These are phyloP conservation scores for Colletotrichum sp. DNA, from an alignment of 2,329 filamentous ascomycete genomes.

Conservation along the genomic window DNA sequence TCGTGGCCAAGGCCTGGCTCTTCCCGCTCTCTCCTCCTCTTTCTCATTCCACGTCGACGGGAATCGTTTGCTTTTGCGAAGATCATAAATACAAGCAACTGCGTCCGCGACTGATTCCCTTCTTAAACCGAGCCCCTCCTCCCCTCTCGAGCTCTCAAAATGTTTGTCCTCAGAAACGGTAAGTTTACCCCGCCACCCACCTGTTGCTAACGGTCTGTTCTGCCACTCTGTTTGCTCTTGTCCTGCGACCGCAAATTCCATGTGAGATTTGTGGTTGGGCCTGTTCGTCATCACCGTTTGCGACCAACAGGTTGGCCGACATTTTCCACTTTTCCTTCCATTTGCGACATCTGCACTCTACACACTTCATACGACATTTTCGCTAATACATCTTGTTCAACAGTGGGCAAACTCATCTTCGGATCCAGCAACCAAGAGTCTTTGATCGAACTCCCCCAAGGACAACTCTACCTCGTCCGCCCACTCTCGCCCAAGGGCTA, in stretches of 20 bases:
- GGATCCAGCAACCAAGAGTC: constrained; percentile 87
- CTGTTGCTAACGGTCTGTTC: not conserved
- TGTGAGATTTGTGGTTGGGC: not conserved
- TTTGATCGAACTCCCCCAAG: constrained; percentile 91
- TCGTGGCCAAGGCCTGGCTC: constrained; percentile 14
- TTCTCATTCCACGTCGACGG: not conserved
- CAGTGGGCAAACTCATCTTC: constrained; percentile 93
- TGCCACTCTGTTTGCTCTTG: not conserved
- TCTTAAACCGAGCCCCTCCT: not conserved
- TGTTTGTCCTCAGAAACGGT: constrained; percentile 46
- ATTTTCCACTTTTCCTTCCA: not conserved
- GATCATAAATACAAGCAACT: constrained; percentile 7
- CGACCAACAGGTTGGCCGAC: not conserved
- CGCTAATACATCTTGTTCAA: constrained; percentile 8
- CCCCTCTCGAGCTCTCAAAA: constrained; percentile 26
- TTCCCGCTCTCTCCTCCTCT: constrained; percentile 3
- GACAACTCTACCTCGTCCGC: constrained; percentile 95
- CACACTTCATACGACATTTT: not conserved
- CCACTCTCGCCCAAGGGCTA: constrained; percentile 96
- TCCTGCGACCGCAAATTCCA: not conserved
- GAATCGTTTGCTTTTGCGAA: constrained; percentile 2
- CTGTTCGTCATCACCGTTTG: not conserved
- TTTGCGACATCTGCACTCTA: not conserved
- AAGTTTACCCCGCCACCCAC: constrained; percentile 27
- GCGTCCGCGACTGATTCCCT: not conserved